A percentile compares a stretch with the other conserved stretches of the same genome.
Evolutionary conservation across 2,329 filamentous ascomycete species (phyloP).

Genomic region (Tricladium varicosporioides): DNA sequence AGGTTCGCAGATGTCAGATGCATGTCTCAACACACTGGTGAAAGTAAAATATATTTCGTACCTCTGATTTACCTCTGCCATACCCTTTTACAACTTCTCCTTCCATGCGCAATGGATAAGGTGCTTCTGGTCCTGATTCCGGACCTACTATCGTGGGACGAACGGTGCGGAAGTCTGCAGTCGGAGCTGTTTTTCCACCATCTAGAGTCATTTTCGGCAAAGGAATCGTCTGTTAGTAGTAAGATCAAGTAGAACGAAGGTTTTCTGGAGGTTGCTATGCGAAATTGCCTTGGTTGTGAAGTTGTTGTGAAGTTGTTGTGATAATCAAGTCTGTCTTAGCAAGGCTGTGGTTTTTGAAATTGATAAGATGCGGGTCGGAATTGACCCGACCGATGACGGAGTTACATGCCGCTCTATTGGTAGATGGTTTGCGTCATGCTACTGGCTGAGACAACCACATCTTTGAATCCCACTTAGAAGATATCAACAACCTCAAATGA

Average conservation of each 20-base stretch:
- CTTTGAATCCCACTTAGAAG: too few species aligned
- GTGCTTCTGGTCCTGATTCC: slow-evolving; percentile 68
- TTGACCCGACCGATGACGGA: background rate
- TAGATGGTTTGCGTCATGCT: background rate
- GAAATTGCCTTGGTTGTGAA: background rate
- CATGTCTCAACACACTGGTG: background rate
- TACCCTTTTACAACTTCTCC: slow-evolving; percentile 91
- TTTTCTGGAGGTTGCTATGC: background rate
- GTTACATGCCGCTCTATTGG: background rate
- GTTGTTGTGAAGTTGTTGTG: background rate
- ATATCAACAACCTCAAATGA: too few species aligned
- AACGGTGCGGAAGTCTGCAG: slow-evolving; percentile 25
- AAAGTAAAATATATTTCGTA: slow-evolving; percentile 36
- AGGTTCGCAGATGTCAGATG: slow-evolving; percentile 18
- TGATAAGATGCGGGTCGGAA: background rate
- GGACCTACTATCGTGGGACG: slow-evolving; percentile 73
- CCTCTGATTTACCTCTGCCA: slow-evolving; percentile 89
- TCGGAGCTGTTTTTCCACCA: too few species aligned
- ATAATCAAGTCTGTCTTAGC: background rate
- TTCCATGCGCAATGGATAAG: slow-evolving; percentile 80
- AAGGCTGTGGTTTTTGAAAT: background rate
- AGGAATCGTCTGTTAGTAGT: too few species aligned
- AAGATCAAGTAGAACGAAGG: too few species aligned
- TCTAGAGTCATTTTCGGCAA: slow-evolving; percentile 15
- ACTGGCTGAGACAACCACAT: background rate